Evolutionary conservation across 2,329 filamentous ascomycete species (phyloP).

Genomic region (Colletotrichum sp.): DNA sequence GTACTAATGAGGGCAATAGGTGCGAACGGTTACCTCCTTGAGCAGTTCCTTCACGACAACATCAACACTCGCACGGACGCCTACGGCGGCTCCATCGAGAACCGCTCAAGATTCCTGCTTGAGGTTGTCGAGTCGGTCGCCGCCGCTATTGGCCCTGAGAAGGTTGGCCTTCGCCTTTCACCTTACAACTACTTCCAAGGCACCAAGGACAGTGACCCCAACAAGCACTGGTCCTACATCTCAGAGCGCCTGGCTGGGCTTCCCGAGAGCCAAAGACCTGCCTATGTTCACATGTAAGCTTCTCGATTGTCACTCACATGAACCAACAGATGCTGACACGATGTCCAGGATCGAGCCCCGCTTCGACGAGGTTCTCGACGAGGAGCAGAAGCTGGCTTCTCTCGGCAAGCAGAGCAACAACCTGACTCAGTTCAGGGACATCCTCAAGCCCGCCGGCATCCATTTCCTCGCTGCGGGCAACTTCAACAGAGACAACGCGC

Average conservation of each 20-base stretch:
- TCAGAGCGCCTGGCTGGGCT: slow-evolving; percentile 37
- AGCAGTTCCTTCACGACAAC: slow-evolving; percentile 60
- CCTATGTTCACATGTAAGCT: slow-evolving; percentile 50
- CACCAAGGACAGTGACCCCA: slow-evolving; percentile 29
- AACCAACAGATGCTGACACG: fast-evolving
- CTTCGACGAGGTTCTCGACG: slow-evolving; percentile 49
- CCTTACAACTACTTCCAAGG: slow-evolving; percentile 35
- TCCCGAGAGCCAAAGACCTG: slow-evolving; percentile 34
- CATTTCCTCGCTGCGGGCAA: slow-evolving; percentile 55
- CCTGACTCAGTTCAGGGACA: slow-evolving; percentile 42
- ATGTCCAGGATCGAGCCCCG: slow-evolving; percentile 45
- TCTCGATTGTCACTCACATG: fast-evolving
- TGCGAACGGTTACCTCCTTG: slow-evolving; percentile 65
- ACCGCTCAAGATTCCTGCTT: slow-evolving; percentile 52
- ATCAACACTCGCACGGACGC: slow-evolving; percentile 54
- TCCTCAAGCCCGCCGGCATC: slow-evolving; percentile 41
- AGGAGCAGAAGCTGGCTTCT: slow-evolving; percentile 44
- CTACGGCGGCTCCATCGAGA: slow-evolving; percentile 58
- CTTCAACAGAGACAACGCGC: slow-evolving; percentile 40
- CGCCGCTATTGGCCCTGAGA: slow-evolving; percentile 51
- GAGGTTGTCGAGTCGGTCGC: slow-evolving; percentile 49
- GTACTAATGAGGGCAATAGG: neutral
- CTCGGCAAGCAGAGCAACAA: slow-evolving; percentile 36
- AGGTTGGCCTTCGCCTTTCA: slow-evolving; percentile 57
- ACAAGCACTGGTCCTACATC: slow-evolving; percentile 39